Base-by-base conservation (phyloP, 1,284 basidiomycete species). In the Cutaneotrichosporon dermatis region DNA sequence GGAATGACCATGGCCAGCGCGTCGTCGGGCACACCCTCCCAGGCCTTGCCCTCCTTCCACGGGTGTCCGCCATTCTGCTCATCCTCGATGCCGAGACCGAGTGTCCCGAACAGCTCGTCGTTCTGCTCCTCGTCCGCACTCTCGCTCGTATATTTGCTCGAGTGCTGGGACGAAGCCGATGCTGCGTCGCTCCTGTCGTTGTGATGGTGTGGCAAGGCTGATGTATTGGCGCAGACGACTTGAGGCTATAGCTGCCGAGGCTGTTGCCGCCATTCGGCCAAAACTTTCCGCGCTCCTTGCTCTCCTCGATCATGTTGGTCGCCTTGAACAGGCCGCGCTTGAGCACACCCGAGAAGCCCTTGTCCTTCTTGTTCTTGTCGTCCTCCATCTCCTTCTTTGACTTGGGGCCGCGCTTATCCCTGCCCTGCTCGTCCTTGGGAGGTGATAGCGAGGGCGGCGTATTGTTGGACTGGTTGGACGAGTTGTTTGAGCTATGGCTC, bases 1-100 rank as follows among this genome's bases (percentile, higher is more conserved):
- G 76, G 76, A 11, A 79, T 62, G 25, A 77, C 71, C 75, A 79
- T 77, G 3, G 77, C 77, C 6, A 79, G 64, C 1, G 76, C 75
- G 35, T 79, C 75, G 8, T 75, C 74, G 0, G 77, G 75, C 2
- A 79, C 76, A 6, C 65, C 69, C 6, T 64, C 57, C 77, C 77
- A 79, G 1, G 70, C 77, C 62, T 71, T 75, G 35, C 77, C 76
- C 54, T 71, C 68, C 40, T 64, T 66, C 66, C 68, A 71, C 15
- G 60, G 65, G 15, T 58, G 55, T 8, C 59, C 67, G 10, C 64
- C 60, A 37, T 61, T 65, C 58, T 61, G 63, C 55, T 67, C 66
- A 33, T 67, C 66, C 54, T 63, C 66, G 50, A 63, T 62, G 5
- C 66, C 63, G n/a, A 63, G 55, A 13, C 61, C 64, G 13, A 63